These are phyloP conservation scores for Colletotrichum somersetense DNA, from an alignment of 2,329 filamentous ascomycete genomes.

Conservation along the genomic window DNA sequence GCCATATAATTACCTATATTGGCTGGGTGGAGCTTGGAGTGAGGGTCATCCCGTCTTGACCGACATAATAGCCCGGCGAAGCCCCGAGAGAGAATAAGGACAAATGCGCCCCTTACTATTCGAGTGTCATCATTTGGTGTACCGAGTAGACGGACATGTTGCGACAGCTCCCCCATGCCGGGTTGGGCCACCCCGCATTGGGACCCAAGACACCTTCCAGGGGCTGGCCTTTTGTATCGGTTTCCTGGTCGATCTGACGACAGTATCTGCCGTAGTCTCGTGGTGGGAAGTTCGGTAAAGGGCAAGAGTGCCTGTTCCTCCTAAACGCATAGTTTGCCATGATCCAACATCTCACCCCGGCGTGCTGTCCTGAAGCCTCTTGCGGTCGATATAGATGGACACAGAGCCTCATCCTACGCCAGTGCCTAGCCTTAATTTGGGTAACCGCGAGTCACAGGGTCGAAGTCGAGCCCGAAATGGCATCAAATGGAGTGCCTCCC, in stretches of 20 bases:
- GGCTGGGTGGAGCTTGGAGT: slow-evolving; percentile 11
- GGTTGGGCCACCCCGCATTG: neutral
- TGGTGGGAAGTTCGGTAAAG: neutral
- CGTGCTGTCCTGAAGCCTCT: neutral
- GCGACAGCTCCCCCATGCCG: neutral
- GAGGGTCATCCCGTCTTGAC: neutral
- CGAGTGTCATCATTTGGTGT: neutral
- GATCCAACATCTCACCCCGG: too few species aligned
- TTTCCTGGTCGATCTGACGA: neutral
- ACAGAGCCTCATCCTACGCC: neutral
- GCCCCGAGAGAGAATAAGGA: neutral
- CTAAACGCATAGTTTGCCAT: neutral
- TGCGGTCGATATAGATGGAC: neutral
- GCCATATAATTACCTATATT: neutral
- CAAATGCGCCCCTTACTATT: neutral
- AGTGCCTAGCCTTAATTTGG: neutral
- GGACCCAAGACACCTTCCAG: neutral
- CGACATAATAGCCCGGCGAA: neutral
- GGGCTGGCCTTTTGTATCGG: too few species aligned
- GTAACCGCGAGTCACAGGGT: neutral
- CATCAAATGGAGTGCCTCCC: neutral
- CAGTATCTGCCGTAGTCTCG: neutral
- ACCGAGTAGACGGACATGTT: neutral
- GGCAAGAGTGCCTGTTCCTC: neutral
- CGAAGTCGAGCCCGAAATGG: neutral